Evolutionary conservation across 306 rosid species (phyloP).

Genomic region (Castanospermum australe): DNA sequence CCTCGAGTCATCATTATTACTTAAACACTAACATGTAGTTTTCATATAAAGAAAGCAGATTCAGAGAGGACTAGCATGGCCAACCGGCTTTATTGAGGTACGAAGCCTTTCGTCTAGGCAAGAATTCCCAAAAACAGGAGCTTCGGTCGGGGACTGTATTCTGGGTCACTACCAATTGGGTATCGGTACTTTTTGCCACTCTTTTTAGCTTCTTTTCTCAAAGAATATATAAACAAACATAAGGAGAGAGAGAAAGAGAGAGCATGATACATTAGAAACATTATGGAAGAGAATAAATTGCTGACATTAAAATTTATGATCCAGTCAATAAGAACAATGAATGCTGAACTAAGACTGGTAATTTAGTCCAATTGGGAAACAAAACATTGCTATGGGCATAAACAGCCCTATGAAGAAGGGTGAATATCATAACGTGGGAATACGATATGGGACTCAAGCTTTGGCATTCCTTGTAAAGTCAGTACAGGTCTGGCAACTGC

Average conservation of each 20-base stretch:
- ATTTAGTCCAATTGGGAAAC: slow-evolving; percentile 26
- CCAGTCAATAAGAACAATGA: slow-evolving; percentile 41
- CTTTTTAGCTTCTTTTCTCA: not conserved
- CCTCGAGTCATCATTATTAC: not conserved
- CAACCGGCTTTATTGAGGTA: not conserved
- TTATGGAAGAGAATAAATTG: slow-evolving; percentile 10
- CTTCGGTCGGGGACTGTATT: slow-evolving; percentile 6
- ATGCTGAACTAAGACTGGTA: slow-evolving; percentile 31
- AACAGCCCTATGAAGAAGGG: slow-evolving; percentile 1
- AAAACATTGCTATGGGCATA: slow-evolving; percentile 23
- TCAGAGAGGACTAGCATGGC: not conserved
- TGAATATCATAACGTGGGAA: not conserved
- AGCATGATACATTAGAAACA: not conserved
- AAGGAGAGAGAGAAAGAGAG: not conserved
- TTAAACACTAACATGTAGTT: not conserved
- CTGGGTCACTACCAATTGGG: not conserved
- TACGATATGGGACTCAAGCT: slow-evolving; percentile 33
- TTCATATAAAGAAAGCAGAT: not conserved
- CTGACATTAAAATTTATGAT: slow-evolving; percentile 35
- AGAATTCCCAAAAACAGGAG: not conserved
- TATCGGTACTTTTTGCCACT: not conserved
- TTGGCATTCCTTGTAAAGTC: slow-evolving; percentile 86
- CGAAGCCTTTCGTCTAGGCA: not conserved
- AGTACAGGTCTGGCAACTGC: slow-evolving; percentile 95
- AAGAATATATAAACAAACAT: not conserved